Evolutionary conservation across 2,329 filamentous ascomycete species (phyloP).

Genomic region (Graphilbum ipis-grandicollis): DNA sequence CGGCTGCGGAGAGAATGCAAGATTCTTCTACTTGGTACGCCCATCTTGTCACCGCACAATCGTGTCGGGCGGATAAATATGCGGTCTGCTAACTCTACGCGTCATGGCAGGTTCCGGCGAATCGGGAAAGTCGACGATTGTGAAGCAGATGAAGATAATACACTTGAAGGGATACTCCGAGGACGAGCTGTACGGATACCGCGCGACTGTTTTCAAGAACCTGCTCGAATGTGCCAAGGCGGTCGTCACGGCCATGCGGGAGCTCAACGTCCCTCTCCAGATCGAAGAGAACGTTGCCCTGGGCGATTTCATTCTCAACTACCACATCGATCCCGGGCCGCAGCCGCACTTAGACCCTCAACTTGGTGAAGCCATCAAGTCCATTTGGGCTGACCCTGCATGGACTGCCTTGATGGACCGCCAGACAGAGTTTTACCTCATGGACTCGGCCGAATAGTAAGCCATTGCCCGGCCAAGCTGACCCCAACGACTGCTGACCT

Average conservation of each 20-base stretch:
- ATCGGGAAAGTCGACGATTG: slow-evolving; percentile 96
- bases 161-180: slow-evolving; percentile 94
- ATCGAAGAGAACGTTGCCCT: slow-evolving; percentile 54
- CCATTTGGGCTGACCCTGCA: slow-evolving; percentile 79
- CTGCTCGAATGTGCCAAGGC: slow-evolving; percentile 92
- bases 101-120: slow-evolving; percentile 65
- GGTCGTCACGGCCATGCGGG: slow-evolving; percentile 76
- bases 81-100: too few species aligned
- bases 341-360: slow-evolving; percentile 66
- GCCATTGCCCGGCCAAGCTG: too few species aligned
- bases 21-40: slow-evolving; percentile 78
- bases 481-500: background rate
- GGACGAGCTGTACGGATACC: slow-evolving; percentile 86
- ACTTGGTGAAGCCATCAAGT: slow-evolving; percentile 67
- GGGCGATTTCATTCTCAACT: slow-evolving; percentile 68
- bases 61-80: too few species aligned
- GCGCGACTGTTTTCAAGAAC: slow-evolving; percentile 96
- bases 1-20: slow-evolving; percentile 95
- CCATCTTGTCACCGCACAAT: too few species aligned
- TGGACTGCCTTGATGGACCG: slow-evolving; percentile 75
- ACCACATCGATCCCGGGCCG: slow-evolving; percentile 79
- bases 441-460: slow-evolving; percentile 98
- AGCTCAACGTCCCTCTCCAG: slow-evolving; percentile 72
- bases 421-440: slow-evolving; percentile 95
- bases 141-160: slow-evolving; percentile 99